Evolutionary conservation across 2,329 filamentous ascomycete species (phyloP).

Genomic region (Cladosporium sp.): DNA sequence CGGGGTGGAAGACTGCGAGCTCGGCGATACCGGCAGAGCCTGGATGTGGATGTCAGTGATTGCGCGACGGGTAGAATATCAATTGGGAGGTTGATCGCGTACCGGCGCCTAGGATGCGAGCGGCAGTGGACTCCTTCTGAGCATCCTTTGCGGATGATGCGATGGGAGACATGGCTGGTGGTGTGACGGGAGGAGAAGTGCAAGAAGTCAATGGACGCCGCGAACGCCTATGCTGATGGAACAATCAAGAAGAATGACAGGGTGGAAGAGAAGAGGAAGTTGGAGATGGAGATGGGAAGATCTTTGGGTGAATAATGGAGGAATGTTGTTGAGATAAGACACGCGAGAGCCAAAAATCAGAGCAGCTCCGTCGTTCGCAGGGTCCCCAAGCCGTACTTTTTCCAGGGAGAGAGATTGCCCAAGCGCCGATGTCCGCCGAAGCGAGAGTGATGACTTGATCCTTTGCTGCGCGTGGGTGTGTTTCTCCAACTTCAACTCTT

Average conservation of each 20-base stretch:
- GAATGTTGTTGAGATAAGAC: constrained; percentile 2
- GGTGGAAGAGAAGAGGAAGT: background rate
- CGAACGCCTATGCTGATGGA: constrained; percentile 5
- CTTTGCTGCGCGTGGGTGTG: too few species aligned
- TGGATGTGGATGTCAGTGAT: constrained; percentile 35
- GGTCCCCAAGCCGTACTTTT: background rate
- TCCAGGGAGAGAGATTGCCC: background rate
- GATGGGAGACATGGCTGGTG: constrained; percentile 8
- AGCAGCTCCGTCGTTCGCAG: background rate
- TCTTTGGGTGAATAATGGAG: background rate
- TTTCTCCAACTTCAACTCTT: background rate
- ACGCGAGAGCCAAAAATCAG: constrained; percentile 3
- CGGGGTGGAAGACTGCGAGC: constrained; percentile 86
- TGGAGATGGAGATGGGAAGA: background rate
- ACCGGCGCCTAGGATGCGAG: constrained; percentile 93
- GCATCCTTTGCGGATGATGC: constrained; percentile 48
- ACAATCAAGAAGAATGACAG: constrained; percentile 3
- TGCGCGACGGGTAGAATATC: background rate
- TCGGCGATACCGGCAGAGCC: constrained; percentile 91
- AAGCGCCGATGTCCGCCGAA: background rate
- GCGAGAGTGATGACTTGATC: too few species aligned
- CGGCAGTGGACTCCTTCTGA: constrained; percentile 84
- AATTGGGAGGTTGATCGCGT: constrained; percentile 25
- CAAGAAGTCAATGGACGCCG: constrained; percentile 1
- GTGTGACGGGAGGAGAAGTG: background rate